Evolutionary conservation across 768 basidiomycete species (phyloP), one percentile per base, ranked within the genome.

Genomic region (Sarcodon aspratus): DNA sequence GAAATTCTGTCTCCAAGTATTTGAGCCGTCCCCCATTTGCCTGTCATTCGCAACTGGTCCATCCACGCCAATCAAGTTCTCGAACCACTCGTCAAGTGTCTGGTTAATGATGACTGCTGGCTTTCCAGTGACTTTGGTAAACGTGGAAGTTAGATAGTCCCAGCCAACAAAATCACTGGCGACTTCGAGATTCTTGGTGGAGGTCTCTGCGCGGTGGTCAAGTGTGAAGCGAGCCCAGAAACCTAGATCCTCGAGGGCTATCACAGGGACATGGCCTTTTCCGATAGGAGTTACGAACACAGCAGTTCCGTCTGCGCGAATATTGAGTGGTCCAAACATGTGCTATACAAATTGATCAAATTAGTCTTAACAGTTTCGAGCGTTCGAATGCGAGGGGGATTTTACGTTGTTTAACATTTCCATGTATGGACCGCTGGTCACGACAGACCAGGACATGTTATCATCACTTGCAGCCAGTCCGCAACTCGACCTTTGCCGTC

Each of bases 221-320:
- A 71, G 65, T 1, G 61, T 65, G 45, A 64, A 69, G n/a, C 67
- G 64, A 12, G 61, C 64, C 63, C 65, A 71, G 61, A 62, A 70
- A 31, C 64, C 69, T 5, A 70, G 58, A 52, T 71, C 69, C 32
- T 61, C 54, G 11, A 71, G 58, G 3, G 68, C 63, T 34, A 70
- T 67, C 60, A 69, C 61, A 17, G 68, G 64, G n/a, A 68, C 58
- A 43, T 61, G 61, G 0, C 68, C 69, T 42, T 66, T 61, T 7
- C 52, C 58, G 27, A 69, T 59, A 0, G 69, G 66, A 9, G 64
- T 56, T 8, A 66, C 68, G 52, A 70, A 71, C 12, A 70, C 64
- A 35, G 65, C 59, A 11, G 69, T 68, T 9, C 69, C 69, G 45
- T 71, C 69, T 13, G 57, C 57, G 36, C 66, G 65, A 18, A 59